phyloP scores from a whole-genome alignment of 768 basidiomycete genomes.

The Psilocybe cyanescens region DNA sequence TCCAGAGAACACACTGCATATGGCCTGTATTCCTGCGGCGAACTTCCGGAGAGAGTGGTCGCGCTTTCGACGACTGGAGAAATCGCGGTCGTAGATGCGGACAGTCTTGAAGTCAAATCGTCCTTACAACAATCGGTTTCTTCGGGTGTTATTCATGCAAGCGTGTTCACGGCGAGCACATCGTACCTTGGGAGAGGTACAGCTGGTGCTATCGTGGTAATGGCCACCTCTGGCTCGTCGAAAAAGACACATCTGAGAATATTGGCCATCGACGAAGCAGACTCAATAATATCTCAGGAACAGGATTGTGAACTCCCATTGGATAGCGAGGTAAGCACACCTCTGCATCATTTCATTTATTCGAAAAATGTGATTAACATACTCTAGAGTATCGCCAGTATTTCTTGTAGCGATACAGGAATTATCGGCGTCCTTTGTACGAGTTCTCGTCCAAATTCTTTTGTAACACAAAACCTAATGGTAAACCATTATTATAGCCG shows the following conservation, averaged over 20 bases:
- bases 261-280: slow-evolving; percentile 35
- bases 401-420: slow-evolving; percentile 52
- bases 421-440: slow-evolving; percentile 53
- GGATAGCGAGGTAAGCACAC: slow-evolving; percentile 31
- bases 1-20: slow-evolving; percentile 23
- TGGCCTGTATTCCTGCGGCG: slow-evolving; percentile 26
- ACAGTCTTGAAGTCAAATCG: slow-evolving; percentile 27
- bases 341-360: background rate
- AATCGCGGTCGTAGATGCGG: slow-evolving; percentile 25
- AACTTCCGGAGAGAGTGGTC: slow-evolving; percentile 27
- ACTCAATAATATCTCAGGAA: slow-evolving; percentile 34
- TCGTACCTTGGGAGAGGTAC: slow-evolving; percentile 15
- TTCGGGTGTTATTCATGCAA: slow-evolving; percentile 20
- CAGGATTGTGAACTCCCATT: slow-evolving; percentile 32
- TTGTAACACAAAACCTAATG: background rate
- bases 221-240: slow-evolving; percentile 21
- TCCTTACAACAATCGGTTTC: slow-evolving; percentile 11
- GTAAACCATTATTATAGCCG: slow-evolving; percentile 33
- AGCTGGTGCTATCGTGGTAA: slow-evolving; percentile 22
- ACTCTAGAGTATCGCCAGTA: slow-evolving; percentile 37
- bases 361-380: slow-evolving; percentile 6
- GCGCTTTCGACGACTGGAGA: slow-evolving; percentile 26
- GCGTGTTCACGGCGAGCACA: slow-evolving; percentile 20
- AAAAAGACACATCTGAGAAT: slow-evolving; percentile 30
- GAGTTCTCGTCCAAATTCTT: slow-evolving; percentile 18